Evolutionary conservation across 441 rosid genomes (phyloP).

Genomic region (Adansonia madagascariensis): DNA sequence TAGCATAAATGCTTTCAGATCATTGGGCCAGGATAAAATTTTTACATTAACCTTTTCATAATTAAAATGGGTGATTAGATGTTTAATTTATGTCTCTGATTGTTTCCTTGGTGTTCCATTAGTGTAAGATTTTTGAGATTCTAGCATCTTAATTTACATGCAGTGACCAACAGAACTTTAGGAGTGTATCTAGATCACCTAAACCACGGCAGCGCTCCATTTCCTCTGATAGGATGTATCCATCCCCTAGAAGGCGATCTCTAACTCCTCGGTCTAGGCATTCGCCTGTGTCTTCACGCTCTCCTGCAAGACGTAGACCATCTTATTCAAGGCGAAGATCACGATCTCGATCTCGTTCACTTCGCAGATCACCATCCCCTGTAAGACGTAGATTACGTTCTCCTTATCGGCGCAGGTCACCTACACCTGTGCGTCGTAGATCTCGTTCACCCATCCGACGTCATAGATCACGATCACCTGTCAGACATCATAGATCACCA

Average conservation of each 20-base stretch:
- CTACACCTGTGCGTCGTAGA: slow-evolving; percentile 42
- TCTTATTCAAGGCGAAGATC: slow-evolving; percentile 29
- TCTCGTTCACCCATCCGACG: slow-evolving; percentile 42
- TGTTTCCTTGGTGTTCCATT: not conserved
- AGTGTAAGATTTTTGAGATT: not conserved
- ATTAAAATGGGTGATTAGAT: not conserved
- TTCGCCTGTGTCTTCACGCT: slow-evolving; percentile 34
- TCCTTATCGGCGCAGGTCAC: slow-evolving; percentile 37
- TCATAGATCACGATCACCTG: slow-evolving; percentile 41
- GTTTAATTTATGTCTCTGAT: not conserved
- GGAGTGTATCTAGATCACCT: slow-evolving; percentile 75
- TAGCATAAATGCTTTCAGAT: not conserved
- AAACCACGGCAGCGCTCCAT: slow-evolving; percentile 37
- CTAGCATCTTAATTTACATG: slow-evolving; percentile 25
- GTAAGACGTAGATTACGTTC: slow-evolving; percentile 37
- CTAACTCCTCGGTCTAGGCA: slow-evolving; percentile 41
- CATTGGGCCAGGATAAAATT: not conserved
- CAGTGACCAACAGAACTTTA: slow-evolving; percentile 55
- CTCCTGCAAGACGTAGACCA: slow-evolving; percentile 42
- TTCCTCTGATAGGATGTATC: slow-evolving; percentile 43
- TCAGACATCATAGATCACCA: slow-evolving; percentile 35
- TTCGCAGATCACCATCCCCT: slow-evolving; percentile 50
- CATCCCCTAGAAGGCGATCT: slow-evolving; percentile 54
- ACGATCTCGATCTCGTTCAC: slow-evolving; percentile 42
- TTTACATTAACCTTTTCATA: not conserved